Evolutionary conservation across 2,329 filamentous ascomycete genomes (phyloP), one percentile per base, ranked within the genome.

Genomic region (Colletotrichum sansevieriae): DNA sequence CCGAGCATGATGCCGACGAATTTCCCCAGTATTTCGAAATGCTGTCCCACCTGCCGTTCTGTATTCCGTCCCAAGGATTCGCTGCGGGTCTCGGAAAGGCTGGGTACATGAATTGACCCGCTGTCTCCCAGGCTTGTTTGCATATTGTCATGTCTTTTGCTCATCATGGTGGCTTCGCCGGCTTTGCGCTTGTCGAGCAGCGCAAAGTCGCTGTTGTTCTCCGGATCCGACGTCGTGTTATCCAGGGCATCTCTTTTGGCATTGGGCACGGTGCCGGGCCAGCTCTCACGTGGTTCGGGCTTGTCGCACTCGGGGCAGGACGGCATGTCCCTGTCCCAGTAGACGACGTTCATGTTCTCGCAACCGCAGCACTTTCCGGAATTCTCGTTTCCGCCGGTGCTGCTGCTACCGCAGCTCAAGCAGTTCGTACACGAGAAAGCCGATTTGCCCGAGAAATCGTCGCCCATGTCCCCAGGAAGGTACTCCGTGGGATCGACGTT

Each of bases 131-230:
- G 41, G 13, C 41, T 43, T 43, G 41, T 43, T 43, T 43, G 41
- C 41, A n/a, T 43, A 43, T 43, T 43, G 41, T 43, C 41, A 43
- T 43, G 41, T 43, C 41, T n/a, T 43, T 43, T 43, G 41, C 41
- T 43, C 41, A 43, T 43, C 41, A 43, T n/a, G 41, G 41, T 43
- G 41, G 41, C 41, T 43, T 13, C 11, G 41, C 41, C 41, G 41
- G 41, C 41, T 43, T 43, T 43, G 41, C 41, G 41, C 41, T 43
- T 43, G 41, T 43, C 41, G 41, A 43, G 41, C 41, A 43, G 41
- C 41, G 41, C 41, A 43, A 43, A 43, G 41, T 43, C 41, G 41
- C 41, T 12, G 41, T 43, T 43, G 41, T n/a, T 43, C 41, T 43
- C 12, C 41, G 41, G 41, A 43, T 43, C 11, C 41, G 41, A 43